Conservation (phyloP, 2,329 filamentous ascomycete species). For the Trichophyton schoenleinii region DNA sequence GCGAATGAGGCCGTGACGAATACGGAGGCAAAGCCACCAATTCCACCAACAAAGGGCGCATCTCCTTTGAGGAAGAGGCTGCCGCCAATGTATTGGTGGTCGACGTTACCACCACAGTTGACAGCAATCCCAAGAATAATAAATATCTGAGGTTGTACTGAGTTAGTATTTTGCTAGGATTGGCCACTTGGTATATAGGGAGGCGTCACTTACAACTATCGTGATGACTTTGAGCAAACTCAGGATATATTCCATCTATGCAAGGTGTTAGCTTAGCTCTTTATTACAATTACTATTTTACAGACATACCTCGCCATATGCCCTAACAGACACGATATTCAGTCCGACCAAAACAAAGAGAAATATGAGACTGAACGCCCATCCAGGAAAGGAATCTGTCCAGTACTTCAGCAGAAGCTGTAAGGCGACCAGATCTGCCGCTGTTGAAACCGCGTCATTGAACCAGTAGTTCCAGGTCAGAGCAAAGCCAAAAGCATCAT, state of each 20-base stretch:
- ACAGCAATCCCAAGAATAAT: slow-evolving; percentile 51
- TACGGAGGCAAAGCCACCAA: slow-evolving; percentile 54
- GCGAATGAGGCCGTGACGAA: slow-evolving; percentile 52
- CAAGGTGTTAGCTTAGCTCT: neutral
- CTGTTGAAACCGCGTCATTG: slow-evolving; percentile 50
- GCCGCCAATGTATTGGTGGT: slow-evolving; percentile 45
- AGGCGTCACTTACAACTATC: slow-evolving; percentile 24
- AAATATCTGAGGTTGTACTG: slow-evolving; percentile 36
- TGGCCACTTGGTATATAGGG: slow-evolving; percentile 13
- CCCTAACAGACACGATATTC: slow-evolving; percentile 42
- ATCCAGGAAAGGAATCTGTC: slow-evolving; percentile 50
- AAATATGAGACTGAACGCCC: slow-evolving; percentile 51
- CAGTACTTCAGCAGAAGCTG: slow-evolving; percentile 50
- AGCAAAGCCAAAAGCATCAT: slow-evolving; percentile 34
- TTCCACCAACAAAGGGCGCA: slow-evolving; percentile 52
- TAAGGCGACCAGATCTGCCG: slow-evolving; percentile 47
- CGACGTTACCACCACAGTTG: slow-evolving; percentile 45
- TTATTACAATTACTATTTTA: neutral
- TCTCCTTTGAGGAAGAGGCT: slow-evolving; percentile 47
- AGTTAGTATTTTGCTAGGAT: slow-evolving; percentile 7
- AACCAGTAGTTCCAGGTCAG: slow-evolving; percentile 46
- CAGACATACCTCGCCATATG: slow-evolving; percentile 40
- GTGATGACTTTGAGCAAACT: slow-evolving; percentile 32
- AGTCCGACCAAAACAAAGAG: slow-evolving; percentile 43
- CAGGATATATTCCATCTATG: slow-evolving; percentile 30